phyloP scores from a whole-genome alignment of 2,329 filamentous ascomycete genomes.

The Ophiostoma sp. region DNA sequence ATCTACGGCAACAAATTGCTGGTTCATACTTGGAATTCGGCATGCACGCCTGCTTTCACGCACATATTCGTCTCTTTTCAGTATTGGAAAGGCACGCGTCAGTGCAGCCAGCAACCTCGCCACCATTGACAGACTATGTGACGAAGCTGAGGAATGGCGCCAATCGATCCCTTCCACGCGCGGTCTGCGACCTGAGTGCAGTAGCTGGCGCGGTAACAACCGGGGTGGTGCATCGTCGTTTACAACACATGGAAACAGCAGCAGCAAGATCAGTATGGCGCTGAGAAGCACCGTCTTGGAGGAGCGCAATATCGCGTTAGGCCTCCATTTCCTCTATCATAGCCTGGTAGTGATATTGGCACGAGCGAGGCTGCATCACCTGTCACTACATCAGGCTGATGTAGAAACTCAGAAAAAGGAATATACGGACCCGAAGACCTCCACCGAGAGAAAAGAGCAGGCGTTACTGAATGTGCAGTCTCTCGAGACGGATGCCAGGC shows the following conservation, averaged over 20 bases:
- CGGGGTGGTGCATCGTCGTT: background rate
- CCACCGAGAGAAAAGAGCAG: background rate
- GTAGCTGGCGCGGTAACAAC: constrained; percentile 1
- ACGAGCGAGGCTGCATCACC: constrained; percentile 29
- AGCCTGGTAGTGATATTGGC: constrained; percentile 31
- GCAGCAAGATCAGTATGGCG: background rate
- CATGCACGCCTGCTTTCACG: constrained; percentile 32
- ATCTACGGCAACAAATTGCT: constrained; percentile 23
- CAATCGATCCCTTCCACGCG: constrained; percentile 28
- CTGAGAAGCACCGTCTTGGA: constrained; percentile 21
- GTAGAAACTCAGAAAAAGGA: background rate
- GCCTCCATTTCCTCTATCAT: constrained; percentile 32
- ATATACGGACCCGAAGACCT: background rate
- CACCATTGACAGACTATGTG: constrained; percentile 30
- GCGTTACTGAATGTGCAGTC: background rate
- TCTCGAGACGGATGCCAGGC: constrained; percentile 5
- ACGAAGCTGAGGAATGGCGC: constrained; percentile 33
- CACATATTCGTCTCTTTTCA: constrained; percentile 32
- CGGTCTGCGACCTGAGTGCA: constrained; percentile 18
- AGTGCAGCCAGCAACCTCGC: constrained; percentile 30
- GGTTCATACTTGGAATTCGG: constrained; percentile 30
- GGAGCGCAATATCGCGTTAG: constrained; percentile 25
- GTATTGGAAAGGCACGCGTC: constrained; percentile 30
- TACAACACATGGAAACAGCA: background rate
- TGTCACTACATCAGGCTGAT: background rate